Evolutionary conservation across 2,329 filamentous ascomycete species (phyloP), one percentile per base, ranked within the genome.

Genomic region (Cordyceps fumosorosea): DNA sequence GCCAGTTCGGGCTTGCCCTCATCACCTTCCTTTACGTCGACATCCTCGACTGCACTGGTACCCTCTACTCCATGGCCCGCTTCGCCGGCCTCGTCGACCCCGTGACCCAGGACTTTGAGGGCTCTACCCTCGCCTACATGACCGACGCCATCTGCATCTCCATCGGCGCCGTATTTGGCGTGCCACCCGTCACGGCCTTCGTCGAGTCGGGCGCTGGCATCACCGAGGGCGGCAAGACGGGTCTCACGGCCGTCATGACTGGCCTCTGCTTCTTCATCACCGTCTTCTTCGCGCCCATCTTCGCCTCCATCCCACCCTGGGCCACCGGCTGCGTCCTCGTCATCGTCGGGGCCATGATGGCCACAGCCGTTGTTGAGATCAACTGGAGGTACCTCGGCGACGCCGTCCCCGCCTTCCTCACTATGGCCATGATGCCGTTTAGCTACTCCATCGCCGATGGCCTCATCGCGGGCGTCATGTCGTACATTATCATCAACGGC

Each of bases 1-100:
- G 85, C 3, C 87, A 95, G 70, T 96, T 96, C 69, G 89, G 88
- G 32, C 80, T 95, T 56, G 91, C 91, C 0, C 85, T 96, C 66
- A 87, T 96, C 73, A 96, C 91, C 2, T 96, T 96, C 77, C 81
- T 96, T 24, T 96, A 96, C 69, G 91, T 96, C 66, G 91, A 96
- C 69, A 93, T 96, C 64, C 84, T 96, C 51, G 91, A 96, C 74
- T 88, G 86, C 66, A 96, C 91, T 0, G 91, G 90, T 68, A 96
- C 91, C 1, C 78, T 96, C 63, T 96, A 96, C 77, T 90, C 90
- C 22, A 96, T 96, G 91, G 91, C 91, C 20, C 87, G 88, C 34
- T 95, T 93, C 74, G 88, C 88, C 66, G 86, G 89, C 51, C 84
- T 89, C 62, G 88, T 96, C 70, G 89, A 96, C 67, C 88, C 90